Evolutionary conservation across 139 green algal genomes (phyloP), one percentile per base, ranked within the genome.

Genomic region (Mesotaenium endlicherianum): DNA sequence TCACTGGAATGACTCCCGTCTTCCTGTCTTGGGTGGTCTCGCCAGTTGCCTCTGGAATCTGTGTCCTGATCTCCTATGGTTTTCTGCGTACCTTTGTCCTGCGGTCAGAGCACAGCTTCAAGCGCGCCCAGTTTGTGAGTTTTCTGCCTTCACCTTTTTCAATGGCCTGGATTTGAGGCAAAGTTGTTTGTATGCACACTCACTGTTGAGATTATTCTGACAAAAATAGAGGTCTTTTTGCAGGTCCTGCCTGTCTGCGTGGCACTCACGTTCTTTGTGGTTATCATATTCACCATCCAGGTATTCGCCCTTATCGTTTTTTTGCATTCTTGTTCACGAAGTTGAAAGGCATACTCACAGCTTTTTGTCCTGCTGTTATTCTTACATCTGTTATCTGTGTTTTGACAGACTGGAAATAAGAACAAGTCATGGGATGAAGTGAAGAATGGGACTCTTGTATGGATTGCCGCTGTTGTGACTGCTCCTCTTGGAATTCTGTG

Each of bases 1-100:
- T 72, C 6, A 72, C 41, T 36, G 60, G 60, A 8, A 72, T 79
- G 43, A 79, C 5, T 8, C 5, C 11, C 70, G 41, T 79, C 6
- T 6, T 79, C 6, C 47, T 79, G 5, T 85, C 78, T 17, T 85
- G 78, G 78, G 31, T 85, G 20, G 26, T 85, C 8, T 82, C 78
- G 26, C 78, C 78, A 0, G 1, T 85, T 8, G 36, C 42, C 3
- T 59, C 78, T 26, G 78, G 78, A 5, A 82, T 85, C 30, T 30
- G 60, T 38, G 60, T 72, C 43, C 11, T 72, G 8, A 6, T 72
- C 11, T 6, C 43, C 41, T 72, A 47, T 38, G 60, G 60, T 47
- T 5, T 11, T 14, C 6, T 72, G 8, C 60, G 60, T 6, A 72
- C 60, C 60, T 72, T 72, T 72, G 60, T 72, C 5, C 60, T 72